Evolutionary conservation across 768 basidiomycete genomes (phyloP).

Genomic region (Daedalea quercina): DNA sequence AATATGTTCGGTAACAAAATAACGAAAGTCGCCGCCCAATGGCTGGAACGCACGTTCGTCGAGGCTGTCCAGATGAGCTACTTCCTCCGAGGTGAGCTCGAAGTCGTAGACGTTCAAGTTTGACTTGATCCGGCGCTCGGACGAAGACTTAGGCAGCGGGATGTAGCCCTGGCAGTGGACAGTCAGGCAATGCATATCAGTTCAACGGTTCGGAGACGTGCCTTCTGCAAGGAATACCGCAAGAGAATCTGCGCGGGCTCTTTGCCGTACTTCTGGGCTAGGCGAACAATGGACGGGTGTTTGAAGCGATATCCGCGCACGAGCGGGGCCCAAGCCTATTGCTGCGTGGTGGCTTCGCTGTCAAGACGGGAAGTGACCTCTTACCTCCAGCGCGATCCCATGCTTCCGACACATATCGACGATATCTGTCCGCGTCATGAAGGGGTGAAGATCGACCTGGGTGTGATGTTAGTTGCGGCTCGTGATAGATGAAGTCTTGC

Average conservation of each 20-base stretch:
- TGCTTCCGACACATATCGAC: constrained; percentile 51
- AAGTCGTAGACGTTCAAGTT: constrained; percentile 66
- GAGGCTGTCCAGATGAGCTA: constrained; percentile 41
- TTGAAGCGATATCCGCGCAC: constrained; percentile 60
- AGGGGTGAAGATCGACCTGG: constrained; percentile 58
- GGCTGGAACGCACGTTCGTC: constrained; percentile 41
- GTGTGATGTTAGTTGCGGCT: not conserved
- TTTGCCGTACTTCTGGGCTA: constrained; percentile 51
- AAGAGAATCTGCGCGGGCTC: constrained; percentile 54
- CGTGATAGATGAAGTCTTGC: too few relatives aligned
- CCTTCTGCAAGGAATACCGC: constrained; percentile 78
- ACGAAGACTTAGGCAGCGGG: constrained; percentile 60
- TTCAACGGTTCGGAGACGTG: constrained; percentile 13
- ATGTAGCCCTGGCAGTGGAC: constrained; percentile 39
- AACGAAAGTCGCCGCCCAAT: too few relatives aligned
- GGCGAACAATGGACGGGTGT: constrained; percentile 41
- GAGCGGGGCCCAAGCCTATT: constrained; percentile 68
- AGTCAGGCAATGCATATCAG: not conserved
- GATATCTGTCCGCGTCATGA: constrained; percentile 59
- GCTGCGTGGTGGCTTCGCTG: not conserved
- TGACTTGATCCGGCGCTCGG: constrained; percentile 41
- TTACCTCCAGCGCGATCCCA: constrained; percentile 56
- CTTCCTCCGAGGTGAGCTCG: constrained; percentile 42
- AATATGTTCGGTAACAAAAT: not conserved
- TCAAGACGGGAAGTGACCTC: not conserved